Evolutionary conservation across 768 basidiomycete genomes (phyloP).

Genomic region (Hericium erinaceus): DNA sequence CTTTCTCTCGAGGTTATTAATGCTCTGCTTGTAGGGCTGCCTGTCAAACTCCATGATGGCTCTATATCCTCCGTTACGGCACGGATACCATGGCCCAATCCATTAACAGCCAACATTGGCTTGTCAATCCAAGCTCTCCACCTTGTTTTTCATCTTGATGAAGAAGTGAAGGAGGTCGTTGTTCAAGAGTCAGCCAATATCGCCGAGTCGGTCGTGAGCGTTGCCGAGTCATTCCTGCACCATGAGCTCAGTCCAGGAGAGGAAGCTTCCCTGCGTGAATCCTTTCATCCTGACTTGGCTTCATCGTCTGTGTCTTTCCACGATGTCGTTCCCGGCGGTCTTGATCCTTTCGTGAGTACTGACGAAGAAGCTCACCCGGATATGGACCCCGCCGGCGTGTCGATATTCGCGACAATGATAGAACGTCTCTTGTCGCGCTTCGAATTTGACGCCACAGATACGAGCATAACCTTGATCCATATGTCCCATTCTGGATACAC

Average conservation of each 20-base stretch:
- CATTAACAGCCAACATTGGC: slow-evolving; percentile 63
- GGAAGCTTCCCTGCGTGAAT: slow-evolving; percentile 60
- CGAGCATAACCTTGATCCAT: slow-evolving; percentile 60
- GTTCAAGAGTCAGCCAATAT: slow-evolving; percentile 33
- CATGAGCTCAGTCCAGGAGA: slow-evolving; percentile 69
- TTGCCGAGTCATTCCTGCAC: slow-evolving; percentile 81
- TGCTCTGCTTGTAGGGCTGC: slow-evolving; percentile 50
- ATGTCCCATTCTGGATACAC: slow-evolving; percentile 54
- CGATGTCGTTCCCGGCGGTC: slow-evolving; percentile 56
- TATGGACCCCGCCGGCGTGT: slow-evolving; percentile 63
- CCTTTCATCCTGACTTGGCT: slow-evolving; percentile 42
- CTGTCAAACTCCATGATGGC: slow-evolving; percentile 61
- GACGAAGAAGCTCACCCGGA: slow-evolving; percentile 36
- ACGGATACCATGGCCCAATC: slow-evolving; percentile 80
- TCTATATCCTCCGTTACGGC: slow-evolving; percentile 66
- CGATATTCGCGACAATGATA: slow-evolving; percentile 71
- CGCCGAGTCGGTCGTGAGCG: slow-evolving; percentile 71
- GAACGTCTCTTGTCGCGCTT: slow-evolving; percentile 73
- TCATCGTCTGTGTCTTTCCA: slow-evolving; percentile 17
- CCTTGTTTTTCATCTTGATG: slow-evolving; percentile 48
- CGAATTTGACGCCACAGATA: slow-evolving; percentile 64
- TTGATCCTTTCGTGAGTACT: slow-evolving; percentile 43
- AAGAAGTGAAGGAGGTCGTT: slow-evolving; percentile 13
- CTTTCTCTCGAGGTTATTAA: slow-evolving; percentile 62
- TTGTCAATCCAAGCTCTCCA: slow-evolving; percentile 60